A percentile compares a stretch with the other conserved stretches of the same genome.
phyloP scores from a whole-genome alignment of 768 basidiomycete species.

The Lactifluus volemus region DNA sequence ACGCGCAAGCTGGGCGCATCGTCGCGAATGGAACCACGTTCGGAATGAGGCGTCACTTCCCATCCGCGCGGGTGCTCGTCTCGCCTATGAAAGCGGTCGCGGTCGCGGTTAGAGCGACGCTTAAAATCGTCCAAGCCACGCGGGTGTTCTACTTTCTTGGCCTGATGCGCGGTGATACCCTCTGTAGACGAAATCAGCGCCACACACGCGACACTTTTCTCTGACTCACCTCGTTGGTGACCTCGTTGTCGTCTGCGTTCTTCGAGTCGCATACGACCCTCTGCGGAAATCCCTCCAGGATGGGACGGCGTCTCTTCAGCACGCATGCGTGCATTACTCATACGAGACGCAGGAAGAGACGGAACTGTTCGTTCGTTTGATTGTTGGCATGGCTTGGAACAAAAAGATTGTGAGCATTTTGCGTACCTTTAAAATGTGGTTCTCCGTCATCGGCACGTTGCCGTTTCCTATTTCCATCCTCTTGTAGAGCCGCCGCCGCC shows the following conservation, averaged over 20 bases:
- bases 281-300: slow-evolving; percentile 78
- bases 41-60: slow-evolving; percentile 56
- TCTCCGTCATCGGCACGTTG: slow-evolving; percentile 50
- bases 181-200: slow-evolving; percentile 33
- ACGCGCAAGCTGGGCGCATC: slow-evolving; percentile 82
- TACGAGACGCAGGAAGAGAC: slow-evolving; percentile 50
- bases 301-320: slow-evolving; percentile 92
- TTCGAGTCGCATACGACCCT: slow-evolving; percentile 61
- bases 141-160: slow-evolving; percentile 47
- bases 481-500: slow-evolving; percentile 31
- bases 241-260: slow-evolving; percentile 67
- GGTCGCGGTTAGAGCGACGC: slow-evolving; percentile 77
- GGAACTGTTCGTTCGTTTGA: slow-evolving; percentile 52
- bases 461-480: slow-evolving; percentile 54
- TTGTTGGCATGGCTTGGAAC: not conserved
- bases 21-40: slow-evolving; percentile 37
- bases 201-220: too few relatives aligned
- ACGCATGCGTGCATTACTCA: slow-evolving; percentile 55
- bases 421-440: slow-evolving; percentile 79
- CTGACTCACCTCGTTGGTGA: slow-evolving; percentile 48
- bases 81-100: slow-evolving; percentile 29
- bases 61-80: slow-evolving; percentile 31
- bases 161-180: slow-evolving; percentile 58
- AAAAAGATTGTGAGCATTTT: not conserved
- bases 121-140: slow-evolving; percentile 90